Evolutionary conservation across 441 rosid genomes (phyloP).

Genomic region (Arabidopsis hybrid): DNA sequence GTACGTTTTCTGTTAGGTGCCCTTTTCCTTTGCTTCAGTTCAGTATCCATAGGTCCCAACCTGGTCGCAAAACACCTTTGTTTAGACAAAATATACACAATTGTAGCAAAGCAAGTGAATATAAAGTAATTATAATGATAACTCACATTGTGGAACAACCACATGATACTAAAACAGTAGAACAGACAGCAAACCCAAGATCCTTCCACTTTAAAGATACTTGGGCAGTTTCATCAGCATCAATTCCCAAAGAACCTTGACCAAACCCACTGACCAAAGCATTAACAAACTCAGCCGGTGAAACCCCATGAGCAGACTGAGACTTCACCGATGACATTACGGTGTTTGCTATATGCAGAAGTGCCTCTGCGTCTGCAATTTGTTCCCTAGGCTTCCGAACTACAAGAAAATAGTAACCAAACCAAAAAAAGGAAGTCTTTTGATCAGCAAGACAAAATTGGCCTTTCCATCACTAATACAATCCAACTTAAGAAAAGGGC

Average conservation of each 20-base stretch:
- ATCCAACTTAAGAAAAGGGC: not conserved
- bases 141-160: slow-evolving; percentile 71
- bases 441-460: not conserved
- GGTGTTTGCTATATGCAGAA: slow-evolving; percentile 61
- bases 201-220: slow-evolving; percentile 60
- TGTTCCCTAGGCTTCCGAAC: slow-evolving; percentile 91
- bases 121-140: not conserved
- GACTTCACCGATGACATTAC: slow-evolving; percentile 69
- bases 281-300: slow-evolving; percentile 64
- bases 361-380: slow-evolving; percentile 89
- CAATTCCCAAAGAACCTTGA: slow-evolving; percentile 40
- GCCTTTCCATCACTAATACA: not conserved
- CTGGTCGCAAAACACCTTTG: slow-evolving; percentile 40
- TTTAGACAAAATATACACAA: not conserved
- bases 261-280: slow-evolving; percentile 60
- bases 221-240: slow-evolving; percentile 44
- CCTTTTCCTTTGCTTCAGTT: slow-evolving; percentile 58
- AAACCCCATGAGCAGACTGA: slow-evolving; percentile 62
- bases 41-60: slow-evolving; percentile 74
- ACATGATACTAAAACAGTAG: slow-evolving; percentile 45
- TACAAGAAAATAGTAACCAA: slow-evolving; percentile 34
- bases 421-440: not conserved
- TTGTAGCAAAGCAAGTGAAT: not conserved
- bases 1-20: slow-evolving; percentile 43
- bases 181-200: slow-evolving; percentile 56